phyloP scores from a whole-genome alignment of 2,329 filamentous ascomycete genomes.

The Venturia effusa region DNA sequence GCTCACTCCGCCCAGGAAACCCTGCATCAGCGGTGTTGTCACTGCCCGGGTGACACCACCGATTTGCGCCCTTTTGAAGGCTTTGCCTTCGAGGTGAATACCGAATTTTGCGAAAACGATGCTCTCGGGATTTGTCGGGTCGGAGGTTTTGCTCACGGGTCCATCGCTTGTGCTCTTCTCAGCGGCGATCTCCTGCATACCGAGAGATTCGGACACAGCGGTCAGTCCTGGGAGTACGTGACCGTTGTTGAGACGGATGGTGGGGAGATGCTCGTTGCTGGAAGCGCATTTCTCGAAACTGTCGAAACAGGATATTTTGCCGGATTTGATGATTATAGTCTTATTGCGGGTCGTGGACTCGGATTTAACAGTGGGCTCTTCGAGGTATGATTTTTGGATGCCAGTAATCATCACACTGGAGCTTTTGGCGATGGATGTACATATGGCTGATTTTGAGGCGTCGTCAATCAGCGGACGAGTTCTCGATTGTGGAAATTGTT shows the following conservation, averaged over 20 bases:
- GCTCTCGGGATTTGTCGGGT: not conserved
- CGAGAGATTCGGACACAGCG: slow-evolving; percentile 49
- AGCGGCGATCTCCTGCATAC: slow-evolving; percentile 51
- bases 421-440: not conserved
- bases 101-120: slow-evolving; percentile 19
- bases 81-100: slow-evolving; percentile 32
- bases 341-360: not conserved
- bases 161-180: slow-evolving; percentile 38
- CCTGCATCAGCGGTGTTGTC: slow-evolving; percentile 41
- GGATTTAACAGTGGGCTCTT: not conserved
- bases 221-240: slow-evolving; percentile 51
- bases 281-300: slow-evolving; percentile 14
- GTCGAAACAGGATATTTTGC: slow-evolving; percentile 7
- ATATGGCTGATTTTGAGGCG: not conserved
- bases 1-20: slow-evolving; percentile 43
- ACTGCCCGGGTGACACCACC: slow-evolving; percentile 51
- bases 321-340: slow-evolving; percentile 1
- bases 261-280: slow-evolving; percentile 22
- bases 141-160: slow-evolving; percentile 46
- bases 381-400: slow-evolving; percentile 4
- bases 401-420: not conserved
- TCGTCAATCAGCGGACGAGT: slow-evolving; percentile 28
- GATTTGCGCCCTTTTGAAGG: slow-evolving; percentile 21
- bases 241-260: slow-evolving; percentile 45
- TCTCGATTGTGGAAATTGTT: slow-evolving; percentile 6